Evolutionary conservation across 345 rosid genomes (phyloP), one percentile per base, ranked within the genome.

Genomic region (Adansonia digitata): DNA sequence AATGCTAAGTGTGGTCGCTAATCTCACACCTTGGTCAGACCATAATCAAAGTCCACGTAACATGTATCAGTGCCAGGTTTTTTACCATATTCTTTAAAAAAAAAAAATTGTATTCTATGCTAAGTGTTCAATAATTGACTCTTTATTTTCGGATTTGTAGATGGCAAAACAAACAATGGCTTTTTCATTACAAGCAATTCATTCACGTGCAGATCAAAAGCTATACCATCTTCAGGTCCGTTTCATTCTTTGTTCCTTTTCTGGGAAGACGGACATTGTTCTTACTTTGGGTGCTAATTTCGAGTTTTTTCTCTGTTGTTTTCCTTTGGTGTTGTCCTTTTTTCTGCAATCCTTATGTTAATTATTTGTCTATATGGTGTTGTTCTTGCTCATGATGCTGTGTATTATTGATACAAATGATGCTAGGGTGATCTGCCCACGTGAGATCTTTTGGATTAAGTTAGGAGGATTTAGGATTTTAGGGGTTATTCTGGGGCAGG

Each of bases 91-190:
- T 35, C 69, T 11, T 11, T n/a, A n/a, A n/a, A n/a, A 29, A n/a
- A 24, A 40, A 73, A 37, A 31, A 45, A 26, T 13, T n/a, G 40
- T 60, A 11, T 39, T 59, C 56, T 35, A 26, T 34, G 53, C 75
- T 64, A 51, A 45, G 56, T 75, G 74, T 72, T 64, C 75, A 46
- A 60, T 68, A 14, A 34, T 8, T 72, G 64, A 46, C 34, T 22
- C 35, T 43, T 51, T 34, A 15, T 15, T 73, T 61, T 26, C 60
- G 71, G 51, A 24, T 18, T 73, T 66, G 69, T 80, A 95, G 98
- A 95, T 95, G 99, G 99, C 96, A 59, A 93, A 95, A 77, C 98
- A 93, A 84, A 95, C 99, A 60, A 91, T 95, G 99, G 98, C 82
- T 17, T 95, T 84, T 84, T 93, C 99, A 78, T 80, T 89, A 59